Evolutionary conservation across 129 eudicot genomes (phyloP), one percentile per base, ranked within the genome.

Genomic region (Ambrosia artemisiifolia): DNA sequence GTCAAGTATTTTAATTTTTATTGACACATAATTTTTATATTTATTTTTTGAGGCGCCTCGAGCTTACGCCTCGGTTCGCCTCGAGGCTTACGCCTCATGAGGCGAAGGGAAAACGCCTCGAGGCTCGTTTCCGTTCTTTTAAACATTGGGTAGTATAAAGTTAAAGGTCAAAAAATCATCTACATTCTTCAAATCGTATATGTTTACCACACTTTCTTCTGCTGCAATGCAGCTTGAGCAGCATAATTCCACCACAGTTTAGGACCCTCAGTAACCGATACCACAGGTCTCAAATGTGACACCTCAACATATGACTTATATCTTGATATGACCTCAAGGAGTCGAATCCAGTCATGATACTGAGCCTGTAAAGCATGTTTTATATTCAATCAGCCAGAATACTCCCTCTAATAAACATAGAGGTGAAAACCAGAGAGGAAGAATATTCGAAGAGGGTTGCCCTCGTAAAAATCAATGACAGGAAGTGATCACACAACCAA

Each of bases 321-420:
- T 76, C 89, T 90, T 38, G 97, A 88, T 71, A 95, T 76, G 59
- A 83, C 97, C 83, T 95, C 99, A 80, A 95, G 75, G 68, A 95
- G 96, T 69, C 94, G 88, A 34, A 95, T 95, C 99, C 99, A 95
- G 38, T 95, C 99, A 84, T 95, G 85, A 85, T 95, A 95, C 76
- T 95, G 99, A 70, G 96, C 94, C 99, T 95, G 93, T 66, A 57
- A 71, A 63, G 30, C 59, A 71, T 42, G 2, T 11, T 32, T 62
- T 50, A 40, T 16, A 62, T 18, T 71, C 54, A 65, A 32, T 13
- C 57, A 10, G 44, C 53, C 46, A 75, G 36, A 67, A 49, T 55
- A 57, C 48, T 36, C 14, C 42, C 43, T n/a, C 19, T n/a, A 13
- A 48, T 63, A 42, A 70, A 71, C 38, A 70, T 30, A 7, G 35